Conservation (phyloP, 768 basidiomycete species). For the Tubosaeta brunneosetosa region DNA sequence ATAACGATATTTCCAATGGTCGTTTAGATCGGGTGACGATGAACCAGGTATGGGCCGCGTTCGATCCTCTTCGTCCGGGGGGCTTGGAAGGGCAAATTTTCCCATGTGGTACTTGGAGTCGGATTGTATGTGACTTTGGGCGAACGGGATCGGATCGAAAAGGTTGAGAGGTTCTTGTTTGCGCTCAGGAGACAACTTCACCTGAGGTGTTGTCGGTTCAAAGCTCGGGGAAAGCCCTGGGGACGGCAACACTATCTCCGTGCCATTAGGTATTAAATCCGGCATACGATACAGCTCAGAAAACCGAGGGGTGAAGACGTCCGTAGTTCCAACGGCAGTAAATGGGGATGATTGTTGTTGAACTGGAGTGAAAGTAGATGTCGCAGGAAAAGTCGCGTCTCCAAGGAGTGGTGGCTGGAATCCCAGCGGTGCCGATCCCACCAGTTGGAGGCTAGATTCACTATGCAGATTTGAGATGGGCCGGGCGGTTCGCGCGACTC, state of each 20-base stretch:
- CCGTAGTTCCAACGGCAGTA: conserved; percentile 21
- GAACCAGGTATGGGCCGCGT: conserved; percentile 23
- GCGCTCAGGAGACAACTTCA: conserved; percentile 39
- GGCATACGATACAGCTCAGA: conserved; percentile 22
- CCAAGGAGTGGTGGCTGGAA: conserved; percentile 33
- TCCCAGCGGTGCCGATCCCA: conserved; percentile 30
- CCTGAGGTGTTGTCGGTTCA: conserved; percentile 49
- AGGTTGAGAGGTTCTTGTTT: conserved; percentile 24
- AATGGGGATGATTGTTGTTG: conserved; percentile 30
- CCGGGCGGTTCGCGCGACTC: conserved; percentile 19
- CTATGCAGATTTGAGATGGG: conserved; percentile 15
- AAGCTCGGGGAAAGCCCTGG: conserved; percentile 49
- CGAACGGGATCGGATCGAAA: conserved; percentile 77
- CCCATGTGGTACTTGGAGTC: conserved; percentile 74
- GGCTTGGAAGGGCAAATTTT: conserved; percentile 68
- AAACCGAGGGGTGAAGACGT: conserved; percentile 18
- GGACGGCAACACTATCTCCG: conserved; percentile 47
- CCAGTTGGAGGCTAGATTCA: conserved; percentile 28
- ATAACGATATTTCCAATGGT: conserved; percentile 53
- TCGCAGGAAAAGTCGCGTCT: conserved; percentile 24
- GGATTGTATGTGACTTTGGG: conserved; percentile 51
- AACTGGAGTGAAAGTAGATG: conserved; percentile 18
- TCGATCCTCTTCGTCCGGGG: conserved; percentile 48
- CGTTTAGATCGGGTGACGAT: conserved; percentile 15
- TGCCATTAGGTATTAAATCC: conserved; percentile 27